Percentiles rank a stretch among this genome's conserved stretches.
Evolutionary conservation across 2,329 filamentous ascomycete species (phyloP).

Genomic region (Stenocarpella maydis): DNA sequence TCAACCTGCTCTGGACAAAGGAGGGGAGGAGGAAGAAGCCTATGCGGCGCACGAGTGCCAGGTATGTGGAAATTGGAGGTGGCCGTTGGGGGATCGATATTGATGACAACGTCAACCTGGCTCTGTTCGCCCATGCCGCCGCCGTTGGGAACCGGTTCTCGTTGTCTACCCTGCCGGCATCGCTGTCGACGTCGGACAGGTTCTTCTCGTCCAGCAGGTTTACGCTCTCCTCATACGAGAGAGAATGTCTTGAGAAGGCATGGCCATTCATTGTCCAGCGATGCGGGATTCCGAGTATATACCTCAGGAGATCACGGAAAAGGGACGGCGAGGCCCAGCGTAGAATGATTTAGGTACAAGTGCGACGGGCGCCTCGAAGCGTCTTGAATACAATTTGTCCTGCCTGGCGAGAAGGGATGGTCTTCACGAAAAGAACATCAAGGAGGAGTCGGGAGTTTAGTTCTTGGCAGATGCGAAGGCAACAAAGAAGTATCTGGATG

Average conservation of each 20-base stretch:
- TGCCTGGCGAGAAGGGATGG: slow-evolving; percentile 11
- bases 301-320: slow-evolving; percentile 15
- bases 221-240: slow-evolving; percentile 54
- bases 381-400: slow-evolving; percentile 3
- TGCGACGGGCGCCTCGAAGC: background rate
- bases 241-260: slow-evolving; percentile 45
- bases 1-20: slow-evolving; percentile 57
- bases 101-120: slow-evolving; percentile 36
- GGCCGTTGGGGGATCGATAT: slow-evolving; percentile 47
- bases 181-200: slow-evolving; percentile 55
- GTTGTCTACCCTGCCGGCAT: slow-evolving; percentile 48
- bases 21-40: slow-evolving; percentile 60
- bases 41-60: slow-evolving; percentile 47
- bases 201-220: slow-evolving; percentile 54
- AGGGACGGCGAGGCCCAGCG: slow-evolving; percentile 25
- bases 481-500: slow-evolving; percentile 8
- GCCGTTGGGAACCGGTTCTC: slow-evolving; percentile 45
- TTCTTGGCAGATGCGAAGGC: slow-evolving; percentile 11
- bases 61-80: slow-evolving; percentile 24
- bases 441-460: slow-evolving; percentile 8
- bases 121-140: slow-evolving; percentile 45
- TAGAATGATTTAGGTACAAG: background rate
- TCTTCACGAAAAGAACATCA: slow-evolving; percentile 15
- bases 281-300: slow-evolving; percentile 34
- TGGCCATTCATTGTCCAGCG: slow-evolving; percentile 52